Evolutionary conservation across 306 rosid genomes (phyloP).

Genomic region (Cucurbita argyrosperma): DNA sequence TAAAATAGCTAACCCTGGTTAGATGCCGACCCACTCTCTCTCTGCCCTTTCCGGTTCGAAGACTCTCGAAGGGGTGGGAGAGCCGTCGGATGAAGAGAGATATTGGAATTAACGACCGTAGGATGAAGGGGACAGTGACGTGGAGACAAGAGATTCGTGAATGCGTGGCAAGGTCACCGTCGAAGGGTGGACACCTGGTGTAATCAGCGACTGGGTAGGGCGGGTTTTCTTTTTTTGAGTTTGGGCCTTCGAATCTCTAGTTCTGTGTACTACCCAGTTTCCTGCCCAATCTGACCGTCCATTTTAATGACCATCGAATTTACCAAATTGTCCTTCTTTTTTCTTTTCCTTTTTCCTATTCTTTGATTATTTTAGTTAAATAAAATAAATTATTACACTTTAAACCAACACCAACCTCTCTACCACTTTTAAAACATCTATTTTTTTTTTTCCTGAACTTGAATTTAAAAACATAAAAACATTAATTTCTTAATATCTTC

Average conservation of each 20-base stretch:
- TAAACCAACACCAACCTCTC: no score
- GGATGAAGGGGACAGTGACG: constrained; percentile 17
- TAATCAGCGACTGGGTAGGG: background rate
- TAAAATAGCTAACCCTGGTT: constrained; percentile 34
- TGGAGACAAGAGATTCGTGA: constrained; percentile 49
- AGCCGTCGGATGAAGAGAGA: constrained; percentile 10
- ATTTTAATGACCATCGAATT: background rate
- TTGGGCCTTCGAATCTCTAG: background rate
- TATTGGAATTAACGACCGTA: background rate
- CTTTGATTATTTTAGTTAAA: background rate
- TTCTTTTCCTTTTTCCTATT: background rate
- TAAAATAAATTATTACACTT: background rate
- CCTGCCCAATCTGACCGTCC: background rate
- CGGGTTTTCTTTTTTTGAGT: background rate
- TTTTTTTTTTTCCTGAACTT: no score
- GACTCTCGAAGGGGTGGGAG: constrained; percentile 38
- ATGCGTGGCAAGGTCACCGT: background rate
- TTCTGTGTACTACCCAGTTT: background rate
- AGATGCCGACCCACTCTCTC: constrained; percentile 20
- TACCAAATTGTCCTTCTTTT: background rate
- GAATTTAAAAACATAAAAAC: no score
- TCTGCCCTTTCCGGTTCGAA: constrained; percentile 20
- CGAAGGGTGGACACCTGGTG: constrained; percentile 2
- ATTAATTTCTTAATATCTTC: no score
- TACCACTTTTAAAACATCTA: no score